Base-by-base conservation (phyloP, 371 early-diverging fungal species). In the Apophysomyces ossiformis region DNA sequence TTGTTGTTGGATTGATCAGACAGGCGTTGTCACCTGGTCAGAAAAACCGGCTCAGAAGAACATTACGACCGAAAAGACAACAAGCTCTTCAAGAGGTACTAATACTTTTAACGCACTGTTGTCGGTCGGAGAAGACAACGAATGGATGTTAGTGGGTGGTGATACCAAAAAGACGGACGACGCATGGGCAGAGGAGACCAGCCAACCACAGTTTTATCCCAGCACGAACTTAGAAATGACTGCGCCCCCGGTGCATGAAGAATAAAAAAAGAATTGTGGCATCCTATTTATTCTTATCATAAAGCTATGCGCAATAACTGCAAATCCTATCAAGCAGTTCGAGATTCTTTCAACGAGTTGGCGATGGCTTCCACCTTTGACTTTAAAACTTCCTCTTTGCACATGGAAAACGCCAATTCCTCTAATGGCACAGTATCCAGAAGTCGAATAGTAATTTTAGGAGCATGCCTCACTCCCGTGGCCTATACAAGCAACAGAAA, bases 1-100 rank as follows among this genome's bases (percentile, higher is more conserved):
- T 65, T 84, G 86, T 44, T 87, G 87, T 66, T 87, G 87, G 87
- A 79, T 87, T 0, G 83, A 87, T 60, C 77, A 75, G 41, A 74
- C 79, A 7, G 87, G 84, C 0, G 81, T 82, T 18, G 76, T 87
- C 0, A 78, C 77, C 2, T 83, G 81, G 81, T 72, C 71, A 1
- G 83, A 82, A 63, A 78, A 73, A 26, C 66, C 63, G 39, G 16
- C 38, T 37, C 16, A 50, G 2, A 56, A 57, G 15, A 54, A 39
- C 13, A 41, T 61, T 37, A 60, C 39, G 11, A 62, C 7, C 7
- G 50, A 58, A 11, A 44, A 21, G 15, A 58, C 15, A 12, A 56
- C 62, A 8, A 44, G 12, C n/a, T 47, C 46, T 13, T 21, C 50
- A 9, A 58, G 64, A 37, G 32, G 18, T 6, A 36, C 47, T 12